Evolutionary conservation across 148 eudicot species (phyloP), one percentile per base, ranked within the genome.

Genomic region (Limonium bicolor): DNA sequence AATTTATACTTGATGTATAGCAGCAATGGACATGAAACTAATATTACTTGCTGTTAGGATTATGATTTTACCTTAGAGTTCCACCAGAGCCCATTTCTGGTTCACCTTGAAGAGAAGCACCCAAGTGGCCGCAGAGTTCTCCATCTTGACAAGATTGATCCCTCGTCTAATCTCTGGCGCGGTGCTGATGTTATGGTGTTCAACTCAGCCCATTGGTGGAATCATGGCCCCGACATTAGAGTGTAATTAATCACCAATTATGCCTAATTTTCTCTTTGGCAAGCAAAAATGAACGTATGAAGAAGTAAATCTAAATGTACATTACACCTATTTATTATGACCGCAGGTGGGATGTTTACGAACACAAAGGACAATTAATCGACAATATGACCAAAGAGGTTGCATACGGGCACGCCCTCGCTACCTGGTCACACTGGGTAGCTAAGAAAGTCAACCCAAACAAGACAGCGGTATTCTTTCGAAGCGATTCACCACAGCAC

Each of bases 131-230:
- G 30, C 3, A 77, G 58, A 7, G 65, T 56, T 17, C 50, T 77
- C 3, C 46, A 45, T 17, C 59, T 77, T 15, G 79, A 72, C 18
- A 39, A 66, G 62, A 59, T 69, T 14, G 47, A 54, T 0, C 2
- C 50, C 5, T 16, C 44, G 0, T 54, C 66, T 2, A 16, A 58
- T 25, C 27, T 46, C 11, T 77, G 84, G 84, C 24, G 17, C 10
- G 84, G 76, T 8, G 84, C 84, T 1, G 80, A 77, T 27, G 50
- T 77, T n/a, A 69, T 77, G 79, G 66, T 73, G 31, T 77, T 66
- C 29, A 77, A 77, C 35, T 63, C 76, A 1, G 84, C 79, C 4
- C 73, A 77, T n/a, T 77, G 84, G 84, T 77, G 84, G 84, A 50
- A 22, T 5, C 79, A 69, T 16, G 26, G 18, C 1, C 63, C 71